phyloP scores from a whole-genome alignment of 352 stramenopile species.

The Phytophthora hybrid region DNA sequence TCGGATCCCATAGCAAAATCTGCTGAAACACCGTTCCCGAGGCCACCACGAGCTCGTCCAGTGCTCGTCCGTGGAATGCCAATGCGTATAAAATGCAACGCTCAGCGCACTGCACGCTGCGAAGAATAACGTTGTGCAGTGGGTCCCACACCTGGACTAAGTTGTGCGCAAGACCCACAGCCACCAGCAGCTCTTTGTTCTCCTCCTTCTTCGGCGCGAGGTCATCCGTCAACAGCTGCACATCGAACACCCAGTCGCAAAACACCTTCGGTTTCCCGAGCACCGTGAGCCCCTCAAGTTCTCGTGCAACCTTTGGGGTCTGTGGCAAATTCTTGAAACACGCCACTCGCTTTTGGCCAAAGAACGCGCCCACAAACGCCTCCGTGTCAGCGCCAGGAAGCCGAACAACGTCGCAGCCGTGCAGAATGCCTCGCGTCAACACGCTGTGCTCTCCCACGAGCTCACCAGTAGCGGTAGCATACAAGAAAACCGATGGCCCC shows the following conservation, averaged over 20 bases:
- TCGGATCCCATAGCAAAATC: conserved; percentile 82
- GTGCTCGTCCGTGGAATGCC: conserved; percentile 72
- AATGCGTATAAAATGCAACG: conserved; percentile 88
- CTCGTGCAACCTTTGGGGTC: conserved; percentile 28
- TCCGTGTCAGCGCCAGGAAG: conserved; percentile 8
- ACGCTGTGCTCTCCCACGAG: conserved; percentile 57
- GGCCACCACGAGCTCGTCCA: conserved; percentile 72
- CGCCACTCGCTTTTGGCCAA: conserved; percentile 81
- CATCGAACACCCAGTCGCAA: conserved; percentile 89
- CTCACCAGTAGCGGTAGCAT: conserved; percentile 56
- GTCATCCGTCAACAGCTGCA: conserved; percentile 59
- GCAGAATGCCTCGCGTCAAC: conserved; percentile 73
- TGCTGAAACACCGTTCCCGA: conserved; percentile 90
- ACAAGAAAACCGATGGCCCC: conserved; percentile 71
- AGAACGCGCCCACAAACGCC: conserved; percentile 62
- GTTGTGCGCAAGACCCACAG: conserved; percentile 87
- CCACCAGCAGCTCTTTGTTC: conserved; percentile 45
- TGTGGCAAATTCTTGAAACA: conserved; percentile 66
- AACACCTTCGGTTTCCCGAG: conserved; percentile 69
- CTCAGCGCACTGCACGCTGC: conserved; percentile 73
- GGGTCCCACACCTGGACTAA: conserved; percentile 85
- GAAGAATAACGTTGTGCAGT: conserved; percentile 48
- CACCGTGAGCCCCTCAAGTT: conserved; percentile 30
- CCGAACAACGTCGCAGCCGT: conserved; percentile 67
- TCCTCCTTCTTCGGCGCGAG: conserved; percentile 16